Base-by-base conservation (phyloP, 495 filamentous ascomycete genomes). In the Penicillium cataractarum region DNA sequence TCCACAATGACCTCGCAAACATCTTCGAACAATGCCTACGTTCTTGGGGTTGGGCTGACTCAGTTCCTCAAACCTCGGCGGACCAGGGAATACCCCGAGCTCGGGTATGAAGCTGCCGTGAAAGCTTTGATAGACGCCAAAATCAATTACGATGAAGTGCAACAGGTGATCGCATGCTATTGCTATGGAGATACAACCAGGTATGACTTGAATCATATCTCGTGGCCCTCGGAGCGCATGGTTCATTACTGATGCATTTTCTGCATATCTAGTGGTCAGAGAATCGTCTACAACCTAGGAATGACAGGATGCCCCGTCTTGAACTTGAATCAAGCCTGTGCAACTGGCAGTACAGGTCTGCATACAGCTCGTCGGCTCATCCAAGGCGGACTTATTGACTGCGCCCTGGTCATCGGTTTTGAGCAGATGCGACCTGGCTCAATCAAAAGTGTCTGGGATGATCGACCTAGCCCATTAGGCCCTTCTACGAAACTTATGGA, bases 321-420 rank as follows among this genome's bases (percentile, higher is more conserved):
- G 77, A 95, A 95, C 66, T 86, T 92, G 65, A 93, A 93, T 80
- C 95, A 95, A 78, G 93, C 93, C 72, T 96, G 92, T 82, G 86
- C 88, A 0, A 95, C 92, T 2, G 92, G 92, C 2, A 87, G 84
- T 1, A 93, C 91, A 0, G 92, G 92, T 17, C 74, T 95, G 13
- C 81, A 86, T 68, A 84, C 95, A 78, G 92, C 85, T 0, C 80
- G 90, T 6, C 86, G 84, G 29, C 78, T 92, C 72, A 87, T 94
- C 63, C 73, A 84, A 21, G 76, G 86, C 61, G 90, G 91, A 24
- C 84, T 81, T 12, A 86, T 86, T 3, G 86, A 93, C 70, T 91
- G 89, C 63, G 84, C 91, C 9, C 74, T 96, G 57, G 90, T 95
- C 5, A 82, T 95, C n/a, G 92, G 92, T 13, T 96, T 93, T 66